Conservation (phyloP, 176 grass and related monocot genomes). For the Carex myosuroides region DNA sequence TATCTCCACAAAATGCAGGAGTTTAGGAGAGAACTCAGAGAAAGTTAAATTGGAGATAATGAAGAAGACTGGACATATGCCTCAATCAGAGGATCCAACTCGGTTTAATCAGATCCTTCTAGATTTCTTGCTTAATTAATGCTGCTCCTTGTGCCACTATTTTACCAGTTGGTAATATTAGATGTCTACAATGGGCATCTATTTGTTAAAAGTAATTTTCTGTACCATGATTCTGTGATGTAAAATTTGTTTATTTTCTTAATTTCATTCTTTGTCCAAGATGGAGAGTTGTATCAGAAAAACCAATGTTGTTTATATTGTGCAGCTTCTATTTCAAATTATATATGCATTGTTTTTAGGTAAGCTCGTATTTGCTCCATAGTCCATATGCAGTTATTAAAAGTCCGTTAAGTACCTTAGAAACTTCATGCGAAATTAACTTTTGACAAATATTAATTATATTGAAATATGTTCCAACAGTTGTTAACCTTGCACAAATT, state of each 20-base stretch:
- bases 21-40: slow-evolving; percentile 38
- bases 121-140: slow-evolving; percentile 44
- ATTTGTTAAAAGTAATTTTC: background rate
- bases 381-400: no score
- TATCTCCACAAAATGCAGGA: slow-evolving; percentile 27
- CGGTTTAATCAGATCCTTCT: slow-evolving; percentile 54
- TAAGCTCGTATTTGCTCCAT: no score
- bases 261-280: background rate
- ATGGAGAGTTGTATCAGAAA: background rate
- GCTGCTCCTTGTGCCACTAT: slow-evolving; percentile 21
- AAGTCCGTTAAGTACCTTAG: no score
- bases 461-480: no score
- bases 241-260: background rate
- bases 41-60: slow-evolving; percentile 45
- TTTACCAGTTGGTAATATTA: background rate
- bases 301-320: no score
- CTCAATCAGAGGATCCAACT: slow-evolving; percentile 57
- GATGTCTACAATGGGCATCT: background rate
- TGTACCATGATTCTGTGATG: background rate
- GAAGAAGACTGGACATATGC: slow-evolving; percentile 54
- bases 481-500: no score
- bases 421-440: no score
- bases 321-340: no score
- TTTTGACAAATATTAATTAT: no score
- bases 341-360: no score